Evolutionary conservation across 2,329 filamentous ascomycete species (phyloP), one percentile per base, ranked within the genome.

Genomic region (Pseudogymnoascus sp.): DNA sequence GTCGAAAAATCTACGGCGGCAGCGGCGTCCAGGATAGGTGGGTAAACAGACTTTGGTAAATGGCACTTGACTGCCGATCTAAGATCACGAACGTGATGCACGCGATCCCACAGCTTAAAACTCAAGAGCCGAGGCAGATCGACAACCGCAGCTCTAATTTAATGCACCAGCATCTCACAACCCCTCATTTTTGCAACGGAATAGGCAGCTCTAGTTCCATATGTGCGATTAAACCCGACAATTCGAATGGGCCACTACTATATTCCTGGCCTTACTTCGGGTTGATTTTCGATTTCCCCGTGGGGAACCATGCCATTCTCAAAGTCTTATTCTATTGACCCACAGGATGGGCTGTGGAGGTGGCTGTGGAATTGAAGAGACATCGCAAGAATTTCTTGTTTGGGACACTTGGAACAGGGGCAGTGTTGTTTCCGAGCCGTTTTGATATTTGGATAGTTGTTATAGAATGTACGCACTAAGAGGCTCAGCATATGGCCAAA

Each of bases 21-120:
- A 34, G 51, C 26, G 5, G 51, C 51, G 26, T n/a, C 29, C 7
- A 23, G 23, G 23, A 51, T 12, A 16, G 26, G 51, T 34, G 51
- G 26, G 51, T 31, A 57, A 54, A 57, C 16, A 34, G 11, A 54
- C n/a, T 54, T 8, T 54, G 14, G 6, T 18, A 26, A 34, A 57
- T 57, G 29, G 51, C n/a, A 57, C 4, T 57, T 57, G 26, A 18
- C n/a, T 57, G 51, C 51, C 51, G 51, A 57, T 57, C 51, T n/a
- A 34, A 7, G n/a, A 57, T 57, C 29, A 4, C n/a, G 51, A 57
- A 57, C 51, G 51, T 57, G 51, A 34, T 57, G n/a, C 26, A 34
- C 51, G 29, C 26, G n/a, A 57, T 57, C 26, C 34, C 51, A 18
- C 26, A 57, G 34, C 51, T 16, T 57, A 57, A 57, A 34, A 34